phyloP scores from a whole-genome alignment of 441 rosid species.

The Eugenia klotzschiana region DNA sequence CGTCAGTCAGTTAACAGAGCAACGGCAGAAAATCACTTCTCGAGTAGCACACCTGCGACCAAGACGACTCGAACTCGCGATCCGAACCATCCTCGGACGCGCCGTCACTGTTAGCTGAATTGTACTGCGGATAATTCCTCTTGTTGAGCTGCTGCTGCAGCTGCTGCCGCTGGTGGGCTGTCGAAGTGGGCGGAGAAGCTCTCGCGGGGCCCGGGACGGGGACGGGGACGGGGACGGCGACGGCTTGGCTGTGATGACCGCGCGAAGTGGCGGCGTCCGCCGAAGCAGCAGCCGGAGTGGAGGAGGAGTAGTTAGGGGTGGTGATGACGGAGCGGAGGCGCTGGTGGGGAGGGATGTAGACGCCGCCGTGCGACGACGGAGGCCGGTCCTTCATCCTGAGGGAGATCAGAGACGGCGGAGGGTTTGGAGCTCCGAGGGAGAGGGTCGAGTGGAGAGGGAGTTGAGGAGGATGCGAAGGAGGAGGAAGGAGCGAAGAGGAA shows the following conservation, averaged over 20 bases:
- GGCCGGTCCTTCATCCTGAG: slow-evolving; percentile 60
- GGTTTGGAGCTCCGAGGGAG: background rate
- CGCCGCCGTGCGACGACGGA: slow-evolving; percentile 38
- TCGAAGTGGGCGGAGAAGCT: background rate
- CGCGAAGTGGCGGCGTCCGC: background rate
- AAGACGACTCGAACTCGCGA: slow-evolving; percentile 14
- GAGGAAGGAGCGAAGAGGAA: background rate
- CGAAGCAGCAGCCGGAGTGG: background rate
- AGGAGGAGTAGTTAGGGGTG: slow-evolving; percentile 15
- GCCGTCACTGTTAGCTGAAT: slow-evolving; percentile 1
- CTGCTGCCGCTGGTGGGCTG: slow-evolving; percentile 2
- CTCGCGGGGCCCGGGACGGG: slow-evolving; percentile 11
- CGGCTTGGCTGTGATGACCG: background rate
- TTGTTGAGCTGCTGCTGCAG: background rate
- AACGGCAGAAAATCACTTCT: background rate
- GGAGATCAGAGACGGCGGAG: background rate
- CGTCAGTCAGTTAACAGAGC: background rate
- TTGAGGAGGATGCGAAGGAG: background rate
- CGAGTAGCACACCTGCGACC: slow-evolving; percentile 13
- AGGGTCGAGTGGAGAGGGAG: background rate
- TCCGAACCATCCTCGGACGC: slow-evolving; percentile 30
- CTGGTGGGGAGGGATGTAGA: slow-evolving; percentile 73
- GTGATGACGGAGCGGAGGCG: slow-evolving; percentile 43
- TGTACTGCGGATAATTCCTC: background rate
- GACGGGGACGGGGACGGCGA: background rate